Base-by-base conservation (phyloP, 2,329 filamentous ascomycete genomes). In the Ophiocordyceps polyrhachis-furcata region DNA sequence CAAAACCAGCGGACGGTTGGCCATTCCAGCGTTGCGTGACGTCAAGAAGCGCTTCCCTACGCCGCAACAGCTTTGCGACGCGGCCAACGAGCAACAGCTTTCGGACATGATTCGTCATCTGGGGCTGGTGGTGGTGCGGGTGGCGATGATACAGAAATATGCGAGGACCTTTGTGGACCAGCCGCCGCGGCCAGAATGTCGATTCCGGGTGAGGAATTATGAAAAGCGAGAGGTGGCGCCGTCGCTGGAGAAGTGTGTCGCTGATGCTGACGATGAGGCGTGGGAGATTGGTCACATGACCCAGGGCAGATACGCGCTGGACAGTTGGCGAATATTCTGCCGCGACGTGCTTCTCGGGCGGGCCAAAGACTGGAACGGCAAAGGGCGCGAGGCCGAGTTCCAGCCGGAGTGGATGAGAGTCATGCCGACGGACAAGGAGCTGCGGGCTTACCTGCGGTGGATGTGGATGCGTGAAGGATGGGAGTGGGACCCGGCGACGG, bases 301-400 rank as follows among this genome's bases (percentile, higher is more conserved):
- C 0, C 79, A 84, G 45, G 84, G 87, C 15, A 70, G 76, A 1
- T 95, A 95, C 59, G 83, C 85, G 0, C 67, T 89, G 43, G 88
- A 95, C 60, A 88, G 82, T 55, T 95, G 86, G 83, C 76, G 88
- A 3, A 94, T 95, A 50, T 95, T 95, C 60, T 94, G 86, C 58
- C 76, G 88, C 2, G 88, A 95, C 57, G 68, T 71, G 29, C 60
- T 93, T 21, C 72, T 87, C 8, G 80, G 77, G 0, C 60, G 78
- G 17, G 76, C 80, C 1, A 58, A 62, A 11, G 74, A 79, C 49
- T 85, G 80, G 74, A 79, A 76, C 53, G 82, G 81, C 1, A 66
- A 62, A 53, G 56, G 73, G 51, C 50, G 63, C 53, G 51, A 63
- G 55, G 48, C 60, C 44, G 65, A 67, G 14, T 86, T 88, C 56